Conservation (phyloP, 306 rosid genomes). For the Cicer chorassanicum region DNA sequence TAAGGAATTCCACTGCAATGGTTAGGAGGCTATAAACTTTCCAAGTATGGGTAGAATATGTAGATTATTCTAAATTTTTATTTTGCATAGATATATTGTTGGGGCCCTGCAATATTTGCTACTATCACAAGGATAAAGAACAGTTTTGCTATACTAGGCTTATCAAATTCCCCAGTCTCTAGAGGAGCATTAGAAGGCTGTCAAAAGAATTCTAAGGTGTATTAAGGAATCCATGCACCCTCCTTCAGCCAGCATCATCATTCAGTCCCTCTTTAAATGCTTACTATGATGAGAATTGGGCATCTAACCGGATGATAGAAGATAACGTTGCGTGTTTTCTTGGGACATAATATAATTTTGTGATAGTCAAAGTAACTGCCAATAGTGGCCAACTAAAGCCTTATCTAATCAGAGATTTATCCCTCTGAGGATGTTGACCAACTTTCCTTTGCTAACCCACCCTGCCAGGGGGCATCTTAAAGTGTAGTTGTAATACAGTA, state of each 20-base stretch:
- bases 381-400: slow-evolving; percentile 11
- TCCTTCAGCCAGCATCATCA: background rate
- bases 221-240: background rate
- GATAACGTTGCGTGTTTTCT: background rate
- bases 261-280: background rate
- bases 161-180: no score
- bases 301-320: background rate
- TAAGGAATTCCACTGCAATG: background rate
- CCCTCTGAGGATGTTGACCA: background rate
- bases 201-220: background rate
- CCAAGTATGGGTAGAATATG: background rate
- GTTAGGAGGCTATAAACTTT: background rate
- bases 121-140: background rate
- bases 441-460: background rate
- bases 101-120: background rate
- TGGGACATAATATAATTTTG: background rate
- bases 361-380: background rate
- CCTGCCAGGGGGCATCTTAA: background rate
- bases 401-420: background rate
- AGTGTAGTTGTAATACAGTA: background rate
- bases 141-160: background rate
- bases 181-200: background rate
- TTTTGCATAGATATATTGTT: background rate
- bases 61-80: background rate
- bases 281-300: slow-evolving; percentile 1